Evolutionary conservation across 73 alveolate species (phyloP).

Genomic region (Uronychia binucleata): DNA sequence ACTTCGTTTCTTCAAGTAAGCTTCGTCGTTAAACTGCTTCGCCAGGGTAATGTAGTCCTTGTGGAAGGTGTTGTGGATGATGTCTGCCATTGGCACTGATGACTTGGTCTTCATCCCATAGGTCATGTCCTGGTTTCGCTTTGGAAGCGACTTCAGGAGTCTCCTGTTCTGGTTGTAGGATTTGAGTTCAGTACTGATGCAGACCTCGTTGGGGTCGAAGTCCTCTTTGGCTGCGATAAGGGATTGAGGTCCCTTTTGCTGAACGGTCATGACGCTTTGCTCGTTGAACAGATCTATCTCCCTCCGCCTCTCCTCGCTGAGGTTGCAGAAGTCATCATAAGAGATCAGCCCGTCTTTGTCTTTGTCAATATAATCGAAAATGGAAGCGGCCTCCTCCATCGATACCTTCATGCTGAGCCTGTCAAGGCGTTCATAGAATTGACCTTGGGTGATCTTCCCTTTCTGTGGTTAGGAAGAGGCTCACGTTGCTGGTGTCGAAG

Average conservation of each 20-base stretch:
- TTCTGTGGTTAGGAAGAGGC: not conserved
- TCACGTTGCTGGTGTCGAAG: constrained; percentile 32
- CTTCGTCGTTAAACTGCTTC: not conserved
- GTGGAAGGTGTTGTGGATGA: not conserved
- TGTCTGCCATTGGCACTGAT: not conserved
- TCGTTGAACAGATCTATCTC: constrained; percentile 58
- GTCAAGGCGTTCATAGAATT: constrained; percentile 25
- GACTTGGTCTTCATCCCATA: not conserved
- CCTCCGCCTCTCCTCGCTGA: constrained; percentile 54
- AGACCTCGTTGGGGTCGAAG: not conserved
- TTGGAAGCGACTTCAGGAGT: not conserved
- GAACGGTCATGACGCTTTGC: not conserved
- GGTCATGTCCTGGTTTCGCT: not conserved
- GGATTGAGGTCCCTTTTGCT: not conserved
- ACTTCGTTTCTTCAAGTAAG: not conserved
- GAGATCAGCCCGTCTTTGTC: constrained; percentile 28
- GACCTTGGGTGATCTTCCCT: constrained; percentile 35
- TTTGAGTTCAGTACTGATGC: not conserved
- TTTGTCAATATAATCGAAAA: constrained; percentile 31
- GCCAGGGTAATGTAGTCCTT: not conserved
- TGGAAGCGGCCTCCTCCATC: constrained; percentile 1
- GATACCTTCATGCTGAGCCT: constrained; percentile 22
- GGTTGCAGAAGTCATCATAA: constrained; percentile 41
- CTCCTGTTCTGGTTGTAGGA: not conserved
- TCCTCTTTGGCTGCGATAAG: not conserved